phyloP scores from a whole-genome alignment of 805 yeast species.

The Nakazawaea siamensis region DNA sequence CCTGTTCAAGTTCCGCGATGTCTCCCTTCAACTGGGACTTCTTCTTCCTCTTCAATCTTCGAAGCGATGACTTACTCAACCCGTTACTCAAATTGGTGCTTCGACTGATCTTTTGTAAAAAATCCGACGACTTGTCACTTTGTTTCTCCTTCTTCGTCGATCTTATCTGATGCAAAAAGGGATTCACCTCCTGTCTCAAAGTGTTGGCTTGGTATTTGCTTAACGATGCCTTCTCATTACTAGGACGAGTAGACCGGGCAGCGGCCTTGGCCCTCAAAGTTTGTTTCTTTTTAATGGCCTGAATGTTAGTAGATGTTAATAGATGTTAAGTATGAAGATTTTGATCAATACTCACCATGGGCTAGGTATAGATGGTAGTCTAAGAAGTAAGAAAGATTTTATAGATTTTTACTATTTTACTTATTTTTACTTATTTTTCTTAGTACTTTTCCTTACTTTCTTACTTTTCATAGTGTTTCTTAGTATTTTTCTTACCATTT shows the following conservation, averaged over 20 bases:
- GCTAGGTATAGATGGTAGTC: no score
- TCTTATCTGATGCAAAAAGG: slow-evolving; percentile 45
- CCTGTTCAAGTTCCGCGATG: slow-evolving; percentile 52
- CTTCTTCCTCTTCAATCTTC: slow-evolving; percentile 55
- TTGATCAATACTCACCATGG: not conserved
- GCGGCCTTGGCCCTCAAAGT: slow-evolving; percentile 34
- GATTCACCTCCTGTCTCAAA: slow-evolving; percentile 23
- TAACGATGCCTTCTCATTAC: slow-evolving; percentile 22
- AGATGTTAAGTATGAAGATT: no score
- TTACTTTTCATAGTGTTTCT: no score
- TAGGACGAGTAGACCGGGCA: slow-evolving; percentile 16
- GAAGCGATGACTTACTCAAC: slow-evolving; percentile 56
- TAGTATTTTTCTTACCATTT: no score
- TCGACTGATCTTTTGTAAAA: slow-evolving; percentile 30
- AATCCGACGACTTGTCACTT: slow-evolving; percentile 25
- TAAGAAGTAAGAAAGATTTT: no score
- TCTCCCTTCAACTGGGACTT: slow-evolving; percentile 60
- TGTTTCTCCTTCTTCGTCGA: slow-evolving; percentile 47
- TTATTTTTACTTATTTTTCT: no score
- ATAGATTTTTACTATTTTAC: no score
- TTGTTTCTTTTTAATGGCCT: slow-evolving; percentile 36
- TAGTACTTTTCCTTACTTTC: no score
- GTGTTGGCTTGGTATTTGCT: slow-evolving; percentile 1
- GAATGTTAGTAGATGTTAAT: no score
- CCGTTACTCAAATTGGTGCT: slow-evolving; percentile 28